phyloP scores from a whole-genome alignment of 202 grass and related monocot genomes.

The Schoenoplectus triqueter region DNA sequence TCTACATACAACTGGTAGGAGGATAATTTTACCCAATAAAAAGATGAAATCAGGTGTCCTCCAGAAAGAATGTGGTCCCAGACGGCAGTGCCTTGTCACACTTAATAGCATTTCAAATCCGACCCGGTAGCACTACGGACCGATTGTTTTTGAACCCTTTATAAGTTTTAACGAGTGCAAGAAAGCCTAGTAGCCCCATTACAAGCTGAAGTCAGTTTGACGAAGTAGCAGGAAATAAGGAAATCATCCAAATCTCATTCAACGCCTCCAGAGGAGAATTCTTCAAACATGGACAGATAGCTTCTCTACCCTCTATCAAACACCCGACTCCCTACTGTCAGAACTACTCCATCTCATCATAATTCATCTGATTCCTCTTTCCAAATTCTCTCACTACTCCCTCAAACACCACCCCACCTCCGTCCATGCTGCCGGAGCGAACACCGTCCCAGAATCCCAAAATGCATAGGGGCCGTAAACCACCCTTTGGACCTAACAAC shows the following conservation, averaged over 20 bases:
- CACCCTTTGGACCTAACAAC: slow-evolving; percentile 42
- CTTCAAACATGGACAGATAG: slow-evolving; percentile 10
- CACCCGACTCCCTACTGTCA: background rate
- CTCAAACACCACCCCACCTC: too few relatives aligned
- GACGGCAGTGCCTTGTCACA: background rate
- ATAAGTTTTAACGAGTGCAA: background rate
- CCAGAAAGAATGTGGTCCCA: background rate
- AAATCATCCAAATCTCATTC: slow-evolving; percentile 32
- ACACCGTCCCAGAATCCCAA: background rate
- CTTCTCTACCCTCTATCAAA: too few relatives aligned
- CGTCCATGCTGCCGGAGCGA: background rate
- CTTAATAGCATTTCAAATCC: background rate
- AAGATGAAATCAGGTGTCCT: background rate
- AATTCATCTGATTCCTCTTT: background rate
- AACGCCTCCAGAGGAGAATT: slow-evolving; percentile 34
- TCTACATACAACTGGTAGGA: too few relatives aligned
- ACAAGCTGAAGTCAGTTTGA: slow-evolving; percentile 34
- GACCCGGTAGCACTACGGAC: background rate
- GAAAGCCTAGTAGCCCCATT: slow-evolving; percentile 4
- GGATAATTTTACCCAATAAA: background rate
- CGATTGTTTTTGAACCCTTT: slow-evolving; percentile 8
- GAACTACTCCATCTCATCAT: background rate
- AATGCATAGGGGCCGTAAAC: slow-evolving; percentile 58
- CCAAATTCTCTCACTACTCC: background rate
- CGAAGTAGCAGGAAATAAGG: background rate